Base-by-base conservation (phyloP, 139 green algal genomes). In the Haematococcus lacustris region DNA sequence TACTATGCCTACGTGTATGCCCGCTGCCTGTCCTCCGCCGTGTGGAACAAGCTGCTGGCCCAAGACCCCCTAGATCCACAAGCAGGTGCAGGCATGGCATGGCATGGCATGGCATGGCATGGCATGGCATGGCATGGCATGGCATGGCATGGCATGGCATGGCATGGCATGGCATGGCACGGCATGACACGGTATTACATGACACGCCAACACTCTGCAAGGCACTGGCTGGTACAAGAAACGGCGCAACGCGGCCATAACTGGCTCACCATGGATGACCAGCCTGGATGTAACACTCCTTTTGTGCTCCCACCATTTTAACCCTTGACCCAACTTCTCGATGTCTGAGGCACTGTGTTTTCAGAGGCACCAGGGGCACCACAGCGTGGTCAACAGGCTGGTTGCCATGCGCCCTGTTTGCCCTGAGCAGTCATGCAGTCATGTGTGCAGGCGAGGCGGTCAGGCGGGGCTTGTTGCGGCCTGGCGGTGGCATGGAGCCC, bases 1-100 rank as follows among this genome's bases (percentile, higher is more conserved):
- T 97, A 97, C 77, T 96, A 96, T 80, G 76, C 70, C 30, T 97
- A 97, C 74, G 66, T 92, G 2, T 94, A 91, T 62, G 89, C 90
- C 6, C 72, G 88, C 23, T 87, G 76, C 72, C 78, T 97, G 57
- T 76, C 89, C 0, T 76, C 86, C 0, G 53, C 76, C 3, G 59
- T 94, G 0, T 97, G 90, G 90, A 6, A 80, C 23, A 59, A 68
- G 30, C 66, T 81, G n/a, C 78, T 93, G 21, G 73, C 65, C 23
- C 76, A 66, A 1, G 85, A 91, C 68, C 84, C 83, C 3, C 51
- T 86, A 0, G 60, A 76, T 75, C 40, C 65, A 0, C 51, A 28
- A 9, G 68, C 79, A 70, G 83, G 83, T 84, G 30, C 43, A 9
- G 43, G 9, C 9, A 53, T 53, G 43, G 43, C 43, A 17, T 17